Base-by-base conservation (phyloP, 2,329 filamentous ascomycete species). In the Colletotrichum euphorbiae region DNA sequence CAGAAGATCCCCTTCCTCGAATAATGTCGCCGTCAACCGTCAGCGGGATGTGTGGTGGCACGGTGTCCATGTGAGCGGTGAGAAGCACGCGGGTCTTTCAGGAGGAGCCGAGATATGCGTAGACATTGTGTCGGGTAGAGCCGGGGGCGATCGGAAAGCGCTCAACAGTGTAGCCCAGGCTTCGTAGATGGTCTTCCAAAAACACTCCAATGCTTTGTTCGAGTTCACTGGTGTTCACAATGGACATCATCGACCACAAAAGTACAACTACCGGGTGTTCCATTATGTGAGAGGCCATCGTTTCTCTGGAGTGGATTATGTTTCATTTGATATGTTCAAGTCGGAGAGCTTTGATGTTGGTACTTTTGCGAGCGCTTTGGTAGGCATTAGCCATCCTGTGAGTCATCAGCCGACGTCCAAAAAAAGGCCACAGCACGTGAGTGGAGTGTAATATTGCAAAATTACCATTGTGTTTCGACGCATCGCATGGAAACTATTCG, bases 21-120 rank as follows among this genome's bases (percentile, higher is more conserved):
- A 86, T 82, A 13, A 74, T 73, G 19, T 76, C 75, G 8, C 72
- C 73, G 6, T 75, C 73, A 12, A 77, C 71, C 42, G 81, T 80
- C 72, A 87, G 85, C 0, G 84, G 84, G 72, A 84, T 85, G 73
- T 82, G 85, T 0, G 85, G 85, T 1, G 85, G 83, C 3, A 84
- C 82, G 8, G 78, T 79, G 57, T 79, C 77, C 74, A 79, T 78
- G 69, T 80, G 77, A 1, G 75, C 73, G 6, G 77, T 77, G 17
- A 79, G 73, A 24, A 78, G 75, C 19, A 77, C 73, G 13, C 78
- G 73, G 3, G 76, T 74, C 40, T 75, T 71, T 28, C 75, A 72
- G 15, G 69, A 54, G 40, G 71, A 67, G 4, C 77, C 77, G 4
- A 80, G 71, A 69, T 80, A 80, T 8, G 79, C 79, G 72, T 80